These are phyloP conservation scores for Colletotrichum cordylinicola DNA, from an alignment of 2,329 filamentous ascomycete species.

Conservation along the genomic window DNA sequence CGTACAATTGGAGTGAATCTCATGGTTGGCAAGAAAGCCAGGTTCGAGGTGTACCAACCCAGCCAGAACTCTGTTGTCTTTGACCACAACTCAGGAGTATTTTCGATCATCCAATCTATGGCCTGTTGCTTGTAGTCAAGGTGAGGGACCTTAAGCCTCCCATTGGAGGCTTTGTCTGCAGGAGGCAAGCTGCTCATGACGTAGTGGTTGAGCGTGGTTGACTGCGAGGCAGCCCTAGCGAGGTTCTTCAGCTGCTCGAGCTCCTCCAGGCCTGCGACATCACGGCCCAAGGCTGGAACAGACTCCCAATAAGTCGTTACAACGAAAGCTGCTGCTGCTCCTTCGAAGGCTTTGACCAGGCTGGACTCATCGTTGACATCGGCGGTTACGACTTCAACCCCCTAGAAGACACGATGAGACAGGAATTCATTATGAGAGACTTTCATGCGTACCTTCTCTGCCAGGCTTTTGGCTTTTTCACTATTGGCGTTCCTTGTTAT, in stretches of 20 bases:
- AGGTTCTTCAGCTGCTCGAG: conserved; percentile 44
- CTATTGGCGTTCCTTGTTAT: not conserved
- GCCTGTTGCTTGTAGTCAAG: conserved; percentile 47
- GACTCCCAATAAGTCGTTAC: not conserved
- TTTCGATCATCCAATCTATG: conserved; percentile 43
- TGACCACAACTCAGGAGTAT: conserved; percentile 29
- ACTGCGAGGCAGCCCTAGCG: conserved; percentile 43
- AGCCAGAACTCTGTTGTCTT: conserved; percentile 48
- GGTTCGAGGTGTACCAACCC: conserved; percentile 39
- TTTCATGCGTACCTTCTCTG: not conserved
- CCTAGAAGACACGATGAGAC: not conserved
- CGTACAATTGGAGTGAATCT: not conserved
- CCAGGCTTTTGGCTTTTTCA: not conserved
- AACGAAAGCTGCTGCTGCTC: not conserved
- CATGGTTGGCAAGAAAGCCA: conserved; percentile 8
- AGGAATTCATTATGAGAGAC: not conserved
- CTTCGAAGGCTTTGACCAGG: not conserved
- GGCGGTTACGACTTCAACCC: not conserved
- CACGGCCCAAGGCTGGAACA: not conserved
- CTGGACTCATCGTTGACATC: not conserved
- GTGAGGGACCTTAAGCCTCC: conserved; percentile 41
- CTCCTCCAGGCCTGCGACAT: conserved; percentile 34
- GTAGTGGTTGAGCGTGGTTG: conserved; percentile 44
- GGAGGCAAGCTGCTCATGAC: conserved; percentile 51
- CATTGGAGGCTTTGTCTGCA: conserved; percentile 31